Evolutionary conservation across 2,329 filamentous ascomycete genomes (phyloP), one percentile per base, ranked within the genome.

Genomic region (Cladobotryum protrusum): DNA sequence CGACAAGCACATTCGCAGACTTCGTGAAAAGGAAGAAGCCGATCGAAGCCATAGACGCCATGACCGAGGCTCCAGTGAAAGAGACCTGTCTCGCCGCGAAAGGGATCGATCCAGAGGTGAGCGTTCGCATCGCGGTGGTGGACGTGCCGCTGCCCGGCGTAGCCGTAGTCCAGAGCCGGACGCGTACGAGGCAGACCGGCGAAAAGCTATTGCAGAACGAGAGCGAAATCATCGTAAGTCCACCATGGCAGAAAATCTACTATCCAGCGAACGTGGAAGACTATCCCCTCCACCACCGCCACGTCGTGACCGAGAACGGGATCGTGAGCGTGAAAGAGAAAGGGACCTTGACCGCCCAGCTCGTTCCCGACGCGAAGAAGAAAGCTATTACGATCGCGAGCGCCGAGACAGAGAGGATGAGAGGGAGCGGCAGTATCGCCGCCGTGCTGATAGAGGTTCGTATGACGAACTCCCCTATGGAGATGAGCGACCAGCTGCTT

Each of bases 381-480:
- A 81, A 45, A 79, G 81, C 59, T 78, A 84, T 64, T 95, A 95
- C 65, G 90, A 93, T 52, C 85, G 89, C 48, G 92, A 96, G 69
- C 81, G 91, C 48, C 82, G 90, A 54, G 89, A 93, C 57, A 82
- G 91, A 45, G 92, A 97, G 64, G 87, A 90, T 58, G 91, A 96
- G 66, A 83, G 92, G 49, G 93, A 97, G 69, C 83, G 89, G 52
- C 76, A 86, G 47, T 96, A 96, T 68, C 84, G 89, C 51, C 87
- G 91, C 59, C 89, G 89, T 52, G 70, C 69, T 54, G 89, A 89
- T 40, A 81, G 86, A 59, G 85, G 86, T 59, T 84, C 85, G 59
- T 83, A 89, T 54, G 90, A 95, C 61, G 90, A 95, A 66, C 79
- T 97, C 52, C 91, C 95, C 62, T 96, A 96, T 66, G 90, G 92